Base-by-base conservation (phyloP, 2,329 filamentous ascomycete genomes). In the Pseudocercospora eumusae region DNA sequence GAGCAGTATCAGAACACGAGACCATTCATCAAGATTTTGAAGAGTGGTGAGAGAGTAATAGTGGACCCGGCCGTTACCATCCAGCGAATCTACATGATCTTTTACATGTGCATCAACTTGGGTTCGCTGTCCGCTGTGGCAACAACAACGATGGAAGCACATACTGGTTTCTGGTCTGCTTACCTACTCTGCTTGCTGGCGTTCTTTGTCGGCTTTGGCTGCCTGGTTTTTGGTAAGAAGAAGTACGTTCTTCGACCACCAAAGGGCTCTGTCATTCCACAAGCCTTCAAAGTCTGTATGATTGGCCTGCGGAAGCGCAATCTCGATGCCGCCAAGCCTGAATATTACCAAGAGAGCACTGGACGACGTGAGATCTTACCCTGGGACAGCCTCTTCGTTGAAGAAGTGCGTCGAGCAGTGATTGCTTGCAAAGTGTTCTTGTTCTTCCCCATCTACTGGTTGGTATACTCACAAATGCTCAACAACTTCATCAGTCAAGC, bases 351-450 rank as follows among this genome's bases (percentile, higher is more conserved):
- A 28, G 82, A 90, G 9, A 77, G 81, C 42, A 75, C 74, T 0
- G 72, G 81, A 64, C 85, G 86, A 59, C 88, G 88, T 0, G 36
- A 56, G 0, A 91, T 88, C 88, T 92, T 92, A 87, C 66, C 87
- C 0, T 93, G 91, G 70, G 89, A 93, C 64, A 89, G 93, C 67
- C 84, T 86, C 50, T 93, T 89, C 88, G 90, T 91, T 42, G 87
- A 89, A 4, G 88, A 91, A 71, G 79, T 91, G 44, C 88, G 88
- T 76, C 85, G 86, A 28, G 83, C 83, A 3, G 73, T 86, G 13
- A 69, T 79, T 72, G 88, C 88, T 18, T 91, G 88, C 80, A 85
- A 87, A 69, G 87, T 90, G 55, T 90, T 91, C 54, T 63, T 78
- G 23, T 80, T 79, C 69, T 78, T 76, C 52, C 79, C 79, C 0